A percentile compares a stretch with the other conserved stretches of the same genome.
phyloP scores from a whole-genome alignment of 2,329 filamentous ascomycete genomes.

The Huntiella bhutanensis region DNA sequence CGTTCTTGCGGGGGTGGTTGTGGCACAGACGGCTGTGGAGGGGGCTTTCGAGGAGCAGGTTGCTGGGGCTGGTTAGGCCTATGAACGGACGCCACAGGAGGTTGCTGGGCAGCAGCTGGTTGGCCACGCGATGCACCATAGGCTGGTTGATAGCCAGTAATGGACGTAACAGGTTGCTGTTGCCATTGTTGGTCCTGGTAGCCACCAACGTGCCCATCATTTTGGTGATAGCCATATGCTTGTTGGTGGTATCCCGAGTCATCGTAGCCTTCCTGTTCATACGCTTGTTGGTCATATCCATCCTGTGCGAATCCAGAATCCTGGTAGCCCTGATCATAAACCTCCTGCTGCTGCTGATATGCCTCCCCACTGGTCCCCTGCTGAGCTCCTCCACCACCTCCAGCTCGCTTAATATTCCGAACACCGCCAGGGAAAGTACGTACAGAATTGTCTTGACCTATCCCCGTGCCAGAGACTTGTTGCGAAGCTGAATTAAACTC shows the following conservation, averaged over 20 bases:
- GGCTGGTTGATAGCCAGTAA: too few relatives aligned
- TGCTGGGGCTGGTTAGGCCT: too few relatives aligned
- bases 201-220: not conserved
- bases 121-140: too few relatives aligned
- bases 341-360: too few relatives aligned
- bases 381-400: too few relatives aligned
- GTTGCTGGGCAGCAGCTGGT: too few relatives aligned
- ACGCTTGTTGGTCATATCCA: not conserved
- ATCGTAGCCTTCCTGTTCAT: not conserved
- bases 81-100: too few relatives aligned
- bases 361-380: too few relatives aligned
- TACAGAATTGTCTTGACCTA: constrained; percentile 5
- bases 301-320: not conserved
- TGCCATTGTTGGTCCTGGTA: not conserved
- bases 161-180: too few relatives aligned
- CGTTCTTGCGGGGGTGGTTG: too few relatives aligned
- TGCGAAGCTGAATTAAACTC: constrained; percentile 11
- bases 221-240: not conserved
- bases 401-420: too few relatives aligned
- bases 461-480: not conserved
- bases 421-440: not conserved
- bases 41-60: too few relatives aligned
- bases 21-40: not conserved
- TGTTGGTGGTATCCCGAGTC: not conserved
- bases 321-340: not conserved